phyloP scores from a whole-genome alignment of 2,329 filamentous ascomycete species.

The Nigrograna mackinnonii region DNA sequence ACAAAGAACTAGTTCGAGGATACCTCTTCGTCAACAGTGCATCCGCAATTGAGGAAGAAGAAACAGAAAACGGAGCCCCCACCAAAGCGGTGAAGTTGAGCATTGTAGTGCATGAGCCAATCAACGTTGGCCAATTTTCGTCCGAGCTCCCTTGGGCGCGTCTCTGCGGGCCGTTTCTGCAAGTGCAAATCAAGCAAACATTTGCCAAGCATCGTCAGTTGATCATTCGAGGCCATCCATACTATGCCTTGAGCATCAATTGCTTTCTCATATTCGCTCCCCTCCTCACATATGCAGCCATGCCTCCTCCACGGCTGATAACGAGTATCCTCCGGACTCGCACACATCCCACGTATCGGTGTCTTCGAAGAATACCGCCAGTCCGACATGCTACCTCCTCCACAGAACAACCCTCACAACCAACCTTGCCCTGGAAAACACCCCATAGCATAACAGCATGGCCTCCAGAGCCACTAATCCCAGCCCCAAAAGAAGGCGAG shows the following conservation, averaged over 20 bases:
- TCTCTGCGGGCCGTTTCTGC: no score
- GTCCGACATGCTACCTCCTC: slow-evolving; percentile 30
- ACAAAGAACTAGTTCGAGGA: no score
- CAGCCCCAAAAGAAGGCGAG: slow-evolving; percentile 39
- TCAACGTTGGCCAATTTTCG: no score
- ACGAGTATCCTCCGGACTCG: slow-evolving; percentile 18
- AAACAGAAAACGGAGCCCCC: no score
- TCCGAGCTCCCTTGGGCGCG: no score
- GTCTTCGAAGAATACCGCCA: slow-evolving; percentile 20
- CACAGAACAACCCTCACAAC: slow-evolving; percentile 18
- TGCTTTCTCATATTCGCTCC: not conserved
- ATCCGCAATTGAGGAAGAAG: no score
- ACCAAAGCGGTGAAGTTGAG: no score
- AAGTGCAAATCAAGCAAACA: not conserved
- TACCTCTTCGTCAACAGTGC: no score
- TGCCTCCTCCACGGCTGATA: not conserved
- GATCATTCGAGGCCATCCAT: slow-evolving; percentile 2
- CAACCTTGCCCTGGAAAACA: slow-evolving; percentile 41
- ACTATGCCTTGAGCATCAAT: not conserved
- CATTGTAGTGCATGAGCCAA: no score
- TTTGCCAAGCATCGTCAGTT: slow-evolving; percentile 2
- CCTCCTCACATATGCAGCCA: not conserved
- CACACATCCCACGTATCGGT: slow-evolving; percentile 22
- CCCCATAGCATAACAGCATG: slow-evolving; percentile 38
- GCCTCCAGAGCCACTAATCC: slow-evolving; percentile 40